Percentiles rank a stretch among this genome's conserved stretches.
Conservation (phyloP, 306 rosid genomes). For the Dalbergia oliveri region DNA sequence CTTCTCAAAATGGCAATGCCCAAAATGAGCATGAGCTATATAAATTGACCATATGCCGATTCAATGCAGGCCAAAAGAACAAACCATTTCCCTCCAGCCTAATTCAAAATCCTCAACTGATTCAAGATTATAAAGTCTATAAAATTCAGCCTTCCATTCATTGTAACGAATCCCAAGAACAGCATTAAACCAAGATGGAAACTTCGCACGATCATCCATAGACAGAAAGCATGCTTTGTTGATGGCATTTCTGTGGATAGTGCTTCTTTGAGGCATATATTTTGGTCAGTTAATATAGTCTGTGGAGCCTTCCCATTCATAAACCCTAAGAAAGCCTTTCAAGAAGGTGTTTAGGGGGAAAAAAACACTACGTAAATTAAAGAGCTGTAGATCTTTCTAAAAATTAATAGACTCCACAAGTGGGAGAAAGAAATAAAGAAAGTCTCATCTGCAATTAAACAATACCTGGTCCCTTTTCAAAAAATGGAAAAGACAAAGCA, state of each 20-base stretch:
- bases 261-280: slow-evolving; percentile 90
- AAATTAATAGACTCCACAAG: slow-evolving; percentile 15
- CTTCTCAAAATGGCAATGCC: slow-evolving; percentile 95
- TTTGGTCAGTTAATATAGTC: slow-evolving; percentile 92
- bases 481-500: slow-evolving; percentile 19
- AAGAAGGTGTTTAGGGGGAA: slow-evolving; percentile 33
- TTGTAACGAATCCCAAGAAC: slow-evolving; percentile 93
- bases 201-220: slow-evolving; percentile 99
- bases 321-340: slow-evolving; percentile 91
- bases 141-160: slow-evolving; percentile 94
- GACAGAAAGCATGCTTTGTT: slow-evolving; percentile 88
- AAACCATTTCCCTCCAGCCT: slow-evolving; percentile 93
- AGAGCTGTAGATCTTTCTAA: slow-evolving; percentile 33
- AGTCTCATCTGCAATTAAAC: slow-evolving; percentile 8
- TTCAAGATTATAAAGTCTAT: slow-evolving; percentile 85
- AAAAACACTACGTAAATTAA: slow-evolving; percentile 49
- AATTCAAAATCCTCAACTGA: slow-evolving; percentile 86
- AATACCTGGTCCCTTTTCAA: slow-evolving; percentile 23
- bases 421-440: slow-evolving; percentile 18
- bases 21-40: slow-evolving; percentile 79
- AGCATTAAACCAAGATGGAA: slow-evolving; percentile 98
- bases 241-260: slow-evolving; percentile 76
- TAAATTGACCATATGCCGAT: slow-evolving; percentile 83
- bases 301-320: slow-evolving; percentile 94
- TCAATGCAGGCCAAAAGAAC: slow-evolving; percentile 89